These are phyloP conservation scores for Zoysia japonica DNA, from an alignment of 176 grass and related monocot genomes.

Conservation along the genomic window DNA sequence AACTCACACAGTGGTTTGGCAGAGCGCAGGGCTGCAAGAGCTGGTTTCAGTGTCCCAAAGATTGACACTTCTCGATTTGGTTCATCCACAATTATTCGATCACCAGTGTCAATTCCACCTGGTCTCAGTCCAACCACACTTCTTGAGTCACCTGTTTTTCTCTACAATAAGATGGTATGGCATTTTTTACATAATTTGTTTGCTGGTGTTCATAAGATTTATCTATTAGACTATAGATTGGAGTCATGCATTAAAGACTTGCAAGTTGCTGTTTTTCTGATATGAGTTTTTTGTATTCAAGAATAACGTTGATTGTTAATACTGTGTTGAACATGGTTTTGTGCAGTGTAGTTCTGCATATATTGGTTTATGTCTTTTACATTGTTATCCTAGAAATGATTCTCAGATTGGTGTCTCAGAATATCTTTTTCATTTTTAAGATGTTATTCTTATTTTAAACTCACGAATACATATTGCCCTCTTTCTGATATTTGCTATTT, in stretches of 20 bases:
- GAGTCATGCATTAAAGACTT: constrained; percentile 6
- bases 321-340: constrained; percentile 28
- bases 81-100: constrained; percentile 58
- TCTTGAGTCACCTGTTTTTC: constrained; percentile 90
- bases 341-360: constrained; percentile 16
- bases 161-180: constrained; percentile 77
- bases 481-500: constrained; percentile 27
- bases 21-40: constrained; percentile 77
- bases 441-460: constrained; percentile 14
- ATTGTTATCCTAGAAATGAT: constrained; percentile 23
- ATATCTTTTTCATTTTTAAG: constrained; percentile 10
- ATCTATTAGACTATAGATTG: constrained; percentile 11
- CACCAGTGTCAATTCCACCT: constrained; percentile 88
- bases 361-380: background rate
- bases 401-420: constrained; percentile 24
- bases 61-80: constrained; percentile 67
- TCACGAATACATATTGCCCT: background rate
- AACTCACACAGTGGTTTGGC: constrained; percentile 58
- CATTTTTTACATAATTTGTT: constrained; percentile 34
- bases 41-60: constrained; percentile 76
- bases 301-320: constrained; percentile 16
- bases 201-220: constrained; percentile 7
- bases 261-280: constrained; percentile 18
- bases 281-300: constrained; percentile 2
- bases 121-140: constrained; percentile 86